Base-by-base conservation (phyloP, 176 grass and related monocot species). In the Avena sativa region DNA sequence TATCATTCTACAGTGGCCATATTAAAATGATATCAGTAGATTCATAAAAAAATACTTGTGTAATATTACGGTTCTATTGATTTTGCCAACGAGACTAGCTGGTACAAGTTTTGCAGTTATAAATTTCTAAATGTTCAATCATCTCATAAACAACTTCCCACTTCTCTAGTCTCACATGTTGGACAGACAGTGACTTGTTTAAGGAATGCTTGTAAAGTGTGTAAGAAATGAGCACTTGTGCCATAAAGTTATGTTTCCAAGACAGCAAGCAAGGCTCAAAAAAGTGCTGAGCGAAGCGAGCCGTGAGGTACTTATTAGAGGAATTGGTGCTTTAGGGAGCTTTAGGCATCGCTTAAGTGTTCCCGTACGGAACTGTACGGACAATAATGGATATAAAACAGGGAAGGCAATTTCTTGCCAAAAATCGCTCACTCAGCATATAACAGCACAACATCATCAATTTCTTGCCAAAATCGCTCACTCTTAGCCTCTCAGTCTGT, bases 121-220 rank as follows among this genome's bases (percentile, higher is more conserved):
- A 52, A 66, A 68, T 25, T 34, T 55, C 60, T 25, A 78, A 76
- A 67, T 26, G 13, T 67, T 55, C 12, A 67, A 56, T 74, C 53
- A 62, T 62, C 6, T n/a, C 46, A 11, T 47, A 62, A 75, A 48
- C 70, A 64, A 78, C 52, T 68, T 67, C 8, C 17, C 53, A 80
- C 85, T 80, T 79, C 71, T 57, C 21, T 48, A 85, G 6, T 59
- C 62, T 44, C 60, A 65, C 23, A 61, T 81, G 12, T 80, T 55
- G 9, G 67, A 17, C n/a, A 38, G 30, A 6, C 53, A 55, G 44
- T 63, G 25, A 60, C 63, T 75, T 77, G 30, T 36, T 26, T 38
- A 56, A 23, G 16, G 19, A 6, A 4, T 55, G 46, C 36, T 59
- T 63, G 14, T 28, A 50, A 76, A 74, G 20, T 53, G 43, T 56